phyloP scores from a whole-genome alignment of 257 asterid species.

The Ophiorrhiza pumila region DNA sequence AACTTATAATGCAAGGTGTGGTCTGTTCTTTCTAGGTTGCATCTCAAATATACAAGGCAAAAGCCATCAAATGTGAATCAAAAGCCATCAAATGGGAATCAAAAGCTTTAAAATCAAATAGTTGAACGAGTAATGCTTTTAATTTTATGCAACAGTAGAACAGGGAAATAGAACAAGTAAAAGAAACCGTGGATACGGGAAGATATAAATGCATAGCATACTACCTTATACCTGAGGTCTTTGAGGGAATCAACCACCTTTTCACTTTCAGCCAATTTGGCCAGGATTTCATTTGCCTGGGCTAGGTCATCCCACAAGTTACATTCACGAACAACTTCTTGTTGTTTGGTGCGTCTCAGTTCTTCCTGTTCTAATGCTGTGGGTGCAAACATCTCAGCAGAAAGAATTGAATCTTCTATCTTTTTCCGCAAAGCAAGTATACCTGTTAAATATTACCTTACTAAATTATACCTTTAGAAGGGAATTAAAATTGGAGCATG shows the following conservation, averaged over 20 bases:
- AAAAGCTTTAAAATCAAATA: neutral
- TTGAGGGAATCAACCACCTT: conserved; percentile 61
- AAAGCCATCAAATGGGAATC: neutral
- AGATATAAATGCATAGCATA: neutral
- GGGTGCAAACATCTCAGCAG: conserved; percentile 69
- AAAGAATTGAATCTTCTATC: conserved; percentile 72
- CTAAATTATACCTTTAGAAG: neutral
- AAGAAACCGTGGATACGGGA: neutral
- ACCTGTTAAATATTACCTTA: conserved; percentile 29
- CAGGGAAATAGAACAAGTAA: neutral
- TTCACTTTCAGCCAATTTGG: conserved; percentile 58
- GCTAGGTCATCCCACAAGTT: conserved; percentile 71
- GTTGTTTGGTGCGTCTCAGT: conserved; percentile 50
- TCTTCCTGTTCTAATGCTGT: conserved; percentile 67
- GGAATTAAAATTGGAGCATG: neutral
- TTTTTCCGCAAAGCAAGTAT: conserved; percentile 68
- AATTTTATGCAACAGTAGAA: neutral
- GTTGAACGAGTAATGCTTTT: neutral
- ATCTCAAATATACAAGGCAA: neutral
- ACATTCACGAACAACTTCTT: conserved; percentile 51
- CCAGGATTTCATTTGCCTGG: conserved; percentile 58
- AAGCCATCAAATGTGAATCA: neutral
- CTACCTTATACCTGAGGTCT: conserved; percentile 68
- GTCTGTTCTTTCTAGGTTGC: neutral
- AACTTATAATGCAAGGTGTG: neutral